Evolutionary conservation across 331 rosid genomes (phyloP).

Genomic region (Rosa hybrid): DNA sequence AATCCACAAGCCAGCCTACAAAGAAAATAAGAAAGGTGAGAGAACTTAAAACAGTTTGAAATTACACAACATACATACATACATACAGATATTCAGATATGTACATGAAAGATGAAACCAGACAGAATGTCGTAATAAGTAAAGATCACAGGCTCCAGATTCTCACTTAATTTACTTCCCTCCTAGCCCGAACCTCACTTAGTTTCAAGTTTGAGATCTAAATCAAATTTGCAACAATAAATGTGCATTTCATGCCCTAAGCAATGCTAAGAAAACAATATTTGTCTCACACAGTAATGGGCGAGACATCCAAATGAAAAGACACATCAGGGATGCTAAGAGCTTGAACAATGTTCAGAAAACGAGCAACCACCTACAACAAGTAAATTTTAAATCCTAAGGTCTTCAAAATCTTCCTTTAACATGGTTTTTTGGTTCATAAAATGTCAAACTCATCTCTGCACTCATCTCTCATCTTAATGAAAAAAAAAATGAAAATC

Average conservation of each 20-base stretch:
- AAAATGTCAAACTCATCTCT: background rate
- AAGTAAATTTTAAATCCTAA: background rate
- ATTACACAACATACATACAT: background rate
- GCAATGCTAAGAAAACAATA: background rate
- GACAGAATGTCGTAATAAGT: background rate
- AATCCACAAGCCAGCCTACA: slow-evolving; percentile 74
- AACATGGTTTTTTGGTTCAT: background rate
- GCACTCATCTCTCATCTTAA: background rate
- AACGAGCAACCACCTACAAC: background rate
- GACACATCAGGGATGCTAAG: background rate
- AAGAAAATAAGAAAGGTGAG: slow-evolving; percentile 18
- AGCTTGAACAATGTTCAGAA: background rate
- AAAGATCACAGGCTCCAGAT: background rate
- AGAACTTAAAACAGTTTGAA: slow-evolving; percentile 2
- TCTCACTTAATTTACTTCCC: background rate
- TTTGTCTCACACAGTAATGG: background rate
- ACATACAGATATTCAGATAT: background rate
- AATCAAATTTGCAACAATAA: background rate
- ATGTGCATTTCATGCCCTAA: background rate
- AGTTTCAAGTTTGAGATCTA: background rate
- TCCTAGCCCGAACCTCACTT: background rate
- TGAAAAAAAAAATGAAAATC: background rate
- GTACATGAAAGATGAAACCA: background rate
- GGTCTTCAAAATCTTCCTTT: background rate
- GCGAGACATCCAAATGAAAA: background rate